Evolutionary conservation across 768 basidiomycete species (phyloP), one percentile per base, ranked within the genome.

Genomic region (Mrakia frigida): DNA sequence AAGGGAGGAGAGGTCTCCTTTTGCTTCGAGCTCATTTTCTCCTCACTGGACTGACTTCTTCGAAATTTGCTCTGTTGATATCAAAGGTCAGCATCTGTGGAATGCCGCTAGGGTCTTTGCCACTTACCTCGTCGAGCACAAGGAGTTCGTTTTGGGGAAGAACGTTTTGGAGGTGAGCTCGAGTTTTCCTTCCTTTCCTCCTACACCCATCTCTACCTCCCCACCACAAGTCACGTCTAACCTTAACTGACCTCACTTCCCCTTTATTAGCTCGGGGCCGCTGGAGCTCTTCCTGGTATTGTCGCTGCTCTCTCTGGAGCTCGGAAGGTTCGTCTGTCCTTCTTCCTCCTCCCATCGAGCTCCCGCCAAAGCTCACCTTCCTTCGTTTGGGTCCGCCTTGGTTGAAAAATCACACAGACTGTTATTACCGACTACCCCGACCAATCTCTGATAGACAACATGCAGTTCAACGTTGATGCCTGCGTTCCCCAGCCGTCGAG

Each of bases 361-460:
- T 23, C 46, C 5, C 13, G 46, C 46, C 3, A 21, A 9, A 72
- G n/a, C 68, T 77, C 31, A 50, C 37, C 33, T 33, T n/a, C n/a
- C n/a, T n/a, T n/a, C n/a, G n/a, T n/a, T n/a, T n/a, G n/a, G n/a
- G n/a, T n/a, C n/a, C n/a, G n/a, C n/a, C n/a, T n/a, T n/a, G n/a
- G n/a, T n/a, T n/a, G n/a, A n/a, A n/a, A n/a, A n/a, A n/a, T n/a
- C n/a, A n/a, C n/a, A n/a, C 79, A 93, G 92, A 89, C 90, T 3
- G 88, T 97, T 3, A 83, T 94, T 67, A 97, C 97, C 0, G 97
- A 99, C 83, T 98, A 98, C 82, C 96, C 96, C 0, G 96, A 98
- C 78, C 80, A 85, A 2, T 82, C 86, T 16, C 87, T 98, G 39
- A 82, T 98, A 35, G 85, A 90, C 3, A 98, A 98, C 82, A 86